Evolutionary conservation across 495 filamentous ascomycete species (phyloP).

Genomic region (Penicillium pulvis): DNA sequence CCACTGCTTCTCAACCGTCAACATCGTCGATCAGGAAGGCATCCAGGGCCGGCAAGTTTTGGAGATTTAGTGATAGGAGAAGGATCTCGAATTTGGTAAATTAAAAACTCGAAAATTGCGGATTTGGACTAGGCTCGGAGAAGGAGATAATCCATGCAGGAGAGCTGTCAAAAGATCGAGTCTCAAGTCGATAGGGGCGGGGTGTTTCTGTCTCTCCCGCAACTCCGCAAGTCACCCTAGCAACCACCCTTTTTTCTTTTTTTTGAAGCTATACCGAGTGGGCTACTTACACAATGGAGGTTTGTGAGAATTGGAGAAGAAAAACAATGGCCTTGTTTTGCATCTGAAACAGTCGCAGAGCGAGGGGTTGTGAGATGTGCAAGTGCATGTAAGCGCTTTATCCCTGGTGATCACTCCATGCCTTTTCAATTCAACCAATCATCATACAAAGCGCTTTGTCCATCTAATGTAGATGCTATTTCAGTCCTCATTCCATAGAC

Average conservation of each 20-base stretch:
- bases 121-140: slow-evolving; percentile 5
- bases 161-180: slow-evolving; percentile 8
- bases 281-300: not conserved
- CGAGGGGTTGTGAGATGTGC: not conserved
- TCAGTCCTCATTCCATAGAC: not conserved
- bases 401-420: slow-evolving; percentile 16
- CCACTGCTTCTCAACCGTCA: slow-evolving; percentile 83
- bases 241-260: slow-evolving; percentile 15
- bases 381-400: slow-evolving; percentile 6
- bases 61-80: slow-evolving; percentile 3
- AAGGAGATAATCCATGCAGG: not conserved
- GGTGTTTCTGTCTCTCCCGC: slow-evolving; percentile 13
- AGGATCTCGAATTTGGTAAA: slow-evolving; percentile 10
- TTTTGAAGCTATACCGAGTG: not conserved
- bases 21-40: slow-evolving; percentile 50
- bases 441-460: not conserved
- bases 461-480: slow-evolving; percentile 5
- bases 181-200: slow-evolving; percentile 17
- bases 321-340: not conserved
- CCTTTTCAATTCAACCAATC: slow-evolving; percentile 1
- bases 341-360: not conserved
- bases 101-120: slow-evolving; percentile 7
- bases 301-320: not conserved
- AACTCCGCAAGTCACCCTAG: slow-evolving; percentile 24
- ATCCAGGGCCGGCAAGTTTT: slow-evolving; percentile 40